Percentiles rank a stretch among this genome's conserved stretches.
These are phyloP conservation scores for Candida ovalis DNA, from an alignment of 805 yeast species.

Conservation along the genomic window DNA sequence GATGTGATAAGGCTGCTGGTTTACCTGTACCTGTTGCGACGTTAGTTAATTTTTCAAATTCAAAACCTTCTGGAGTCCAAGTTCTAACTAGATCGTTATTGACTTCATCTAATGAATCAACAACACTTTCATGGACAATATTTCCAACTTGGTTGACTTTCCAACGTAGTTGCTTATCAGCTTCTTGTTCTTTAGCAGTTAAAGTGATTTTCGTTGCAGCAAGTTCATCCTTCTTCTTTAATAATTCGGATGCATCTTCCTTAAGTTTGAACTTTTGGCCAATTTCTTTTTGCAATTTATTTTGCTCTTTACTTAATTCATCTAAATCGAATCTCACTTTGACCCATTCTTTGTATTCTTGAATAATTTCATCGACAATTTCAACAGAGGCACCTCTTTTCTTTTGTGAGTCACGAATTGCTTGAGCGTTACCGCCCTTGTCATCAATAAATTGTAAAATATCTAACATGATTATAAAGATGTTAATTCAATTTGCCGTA, in stretches of 20 bases:
- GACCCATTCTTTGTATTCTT: conserved; percentile 90
- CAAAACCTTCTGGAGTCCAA: conserved; percentile 74
- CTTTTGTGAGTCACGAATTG: conserved; percentile 80
- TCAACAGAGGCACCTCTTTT: conserved; percentile 96
- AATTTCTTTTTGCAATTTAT: conserved; percentile 88
- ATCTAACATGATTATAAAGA: conserved; percentile 67
- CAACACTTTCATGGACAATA: conserved; percentile 89
- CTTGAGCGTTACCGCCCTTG: conserved; percentile 94
- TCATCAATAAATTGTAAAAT: conserved; percentile 89
- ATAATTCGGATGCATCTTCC: conserved; percentile 85
- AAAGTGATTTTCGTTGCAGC: conserved; percentile 66
- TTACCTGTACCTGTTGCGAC: conserved; percentile 75
- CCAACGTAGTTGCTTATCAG: conserved; percentile 66
- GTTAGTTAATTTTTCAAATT: conserved; percentile 50
- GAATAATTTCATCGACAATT: conserved; percentile 90
- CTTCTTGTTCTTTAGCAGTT: conserved; percentile 66
- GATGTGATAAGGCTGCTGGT: conserved; percentile 84
- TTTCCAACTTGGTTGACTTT: conserved; percentile 93
- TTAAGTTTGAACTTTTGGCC: conserved; percentile 91
- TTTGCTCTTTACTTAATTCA: conserved; percentile 81
- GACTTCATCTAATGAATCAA: conserved; percentile 82
- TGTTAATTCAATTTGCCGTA: not conserved
- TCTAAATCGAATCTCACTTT: conserved; percentile 85
- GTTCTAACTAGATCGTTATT: conserved; percentile 83
- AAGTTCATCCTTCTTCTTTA: conserved; percentile 75